Evolutionary conservation across 2,329 filamentous ascomycete genomes (phyloP), one percentile per base, ranked within the genome.

Genomic region (Beauveria asiatica): DNA sequence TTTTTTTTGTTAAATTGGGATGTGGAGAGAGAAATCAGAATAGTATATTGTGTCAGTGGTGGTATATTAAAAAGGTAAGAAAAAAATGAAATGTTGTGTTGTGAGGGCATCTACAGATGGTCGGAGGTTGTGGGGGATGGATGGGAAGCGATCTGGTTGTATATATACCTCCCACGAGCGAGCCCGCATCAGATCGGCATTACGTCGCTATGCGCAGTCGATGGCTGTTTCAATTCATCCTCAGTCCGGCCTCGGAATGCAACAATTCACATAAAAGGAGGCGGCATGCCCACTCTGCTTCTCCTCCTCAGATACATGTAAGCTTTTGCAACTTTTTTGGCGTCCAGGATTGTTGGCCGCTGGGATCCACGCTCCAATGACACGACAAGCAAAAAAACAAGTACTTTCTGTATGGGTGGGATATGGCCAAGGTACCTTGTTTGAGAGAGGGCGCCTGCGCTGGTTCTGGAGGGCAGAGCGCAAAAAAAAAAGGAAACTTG

Each of bases 81-180:
- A 45, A 0, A n/a, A 52, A 39, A 33, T 44, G 10, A 21, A 9
- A 54, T 27, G 13, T 23, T 8, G 19, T 8, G 7, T 27, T 49
- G 54, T 57, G 30, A 49, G 30, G 54, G 33, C 10, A 41, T 49
- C 21, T 49, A 41, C 30, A 65, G 63, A 68, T 67, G 5, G 23
- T 64, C 69, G 67, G 67, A 61, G 61, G 57, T 57, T 60, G 61
- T n/a, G 8, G 63, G 57, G 61, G 56, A n/a, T n/a, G n/a, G n/a
- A n/a, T 57, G 54, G 59, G 53, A 60, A 57, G 56, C 50, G 60
- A 65, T 58, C 52, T 59, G 56, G 61, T 62, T 62, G 60, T 57
- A 60, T 60, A 63, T 62, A 57, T 49, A 48, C 25, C n/a, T 21
- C 13, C 41, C 39, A 8, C n/a, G 30, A 37, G 30, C 30, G 8